These are phyloP conservation scores for Musa acuminata DNA, from an alignment of 176 grass and related monocot species.

Conservation along the genomic window DNA sequence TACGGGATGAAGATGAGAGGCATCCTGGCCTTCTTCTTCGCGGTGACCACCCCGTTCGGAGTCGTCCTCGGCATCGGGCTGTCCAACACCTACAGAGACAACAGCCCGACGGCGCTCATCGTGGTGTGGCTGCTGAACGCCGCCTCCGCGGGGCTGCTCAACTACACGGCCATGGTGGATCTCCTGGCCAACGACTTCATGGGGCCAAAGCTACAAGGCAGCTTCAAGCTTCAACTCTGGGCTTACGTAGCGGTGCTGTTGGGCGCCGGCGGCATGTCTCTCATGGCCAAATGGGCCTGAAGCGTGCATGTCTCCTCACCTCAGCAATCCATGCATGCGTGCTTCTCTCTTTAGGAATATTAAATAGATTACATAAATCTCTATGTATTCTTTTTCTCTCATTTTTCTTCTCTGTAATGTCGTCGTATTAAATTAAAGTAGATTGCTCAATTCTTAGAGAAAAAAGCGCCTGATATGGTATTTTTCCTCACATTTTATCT, in stretches of 20 bases:
- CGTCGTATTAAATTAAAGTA: no score
- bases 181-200: slow-evolving; percentile 71
- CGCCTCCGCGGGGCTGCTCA: slow-evolving; percentile 50
- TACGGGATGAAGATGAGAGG: slow-evolving; percentile 47
- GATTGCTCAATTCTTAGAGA: no score
- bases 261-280: slow-evolving; percentile 69
- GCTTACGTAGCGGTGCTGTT: slow-evolving; percentile 48
- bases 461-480: no score
- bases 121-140: slow-evolving; percentile 70
- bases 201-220: slow-evolving; percentile 60
- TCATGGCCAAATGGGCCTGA: slow-evolving; percentile 81
- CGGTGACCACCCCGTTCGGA: slow-evolving; percentile 72
- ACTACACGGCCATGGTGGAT: slow-evolving; percentile 84
- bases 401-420: no score
- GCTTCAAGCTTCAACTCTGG: slow-evolving; percentile 44
- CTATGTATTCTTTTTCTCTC: no score
- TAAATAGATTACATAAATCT: no score
- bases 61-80: slow-evolving; percentile 59
- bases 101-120: slow-evolving; percentile 63
- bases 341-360: no score
- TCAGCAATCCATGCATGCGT: no score
- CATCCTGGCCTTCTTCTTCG: slow-evolving; percentile 70
- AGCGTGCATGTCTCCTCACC: no score
- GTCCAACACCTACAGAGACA: slow-evolving; percentile 63
- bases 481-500: no score